Conservation (phyloP, 495 filamentous ascomycete genomes). For the Bacidia rubella region DNA sequence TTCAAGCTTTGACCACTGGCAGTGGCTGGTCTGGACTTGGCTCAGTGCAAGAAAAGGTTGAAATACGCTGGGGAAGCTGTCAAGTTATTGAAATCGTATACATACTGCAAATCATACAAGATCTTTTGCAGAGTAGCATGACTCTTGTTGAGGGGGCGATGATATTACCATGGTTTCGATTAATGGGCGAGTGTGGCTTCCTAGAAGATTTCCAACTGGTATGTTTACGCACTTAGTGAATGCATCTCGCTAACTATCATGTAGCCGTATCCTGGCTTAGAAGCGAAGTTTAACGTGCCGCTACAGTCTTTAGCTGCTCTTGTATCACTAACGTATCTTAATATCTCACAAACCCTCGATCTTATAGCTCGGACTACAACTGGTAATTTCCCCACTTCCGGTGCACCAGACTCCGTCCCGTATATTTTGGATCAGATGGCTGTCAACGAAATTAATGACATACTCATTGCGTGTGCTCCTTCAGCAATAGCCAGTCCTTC, state of each 20-base stretch:
- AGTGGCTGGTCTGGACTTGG: slow-evolving; percentile 39
- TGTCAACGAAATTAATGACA: slow-evolving; percentile 50
- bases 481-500: slow-evolving; percentile 46
- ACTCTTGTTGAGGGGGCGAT: slow-evolving; percentile 42
- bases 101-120: slow-evolving; percentile 58
- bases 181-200: slow-evolving; percentile 53
- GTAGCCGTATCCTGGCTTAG: slow-evolving; percentile 31
- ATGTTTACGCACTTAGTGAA: slow-evolving; percentile 19
- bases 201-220: slow-evolving; percentile 46
- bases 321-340: slow-evolving; percentile 61
- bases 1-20: slow-evolving; percentile 33
- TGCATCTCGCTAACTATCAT: slow-evolving; percentile 20
- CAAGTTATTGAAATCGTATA: slow-evolving; percentile 56
- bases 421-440: slow-evolving; percentile 51
- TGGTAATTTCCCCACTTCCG: slow-evolving; percentile 18
- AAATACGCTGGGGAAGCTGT: slow-evolving; percentile 48
- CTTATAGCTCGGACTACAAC: slow-evolving; percentile 20
- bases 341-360: slow-evolving; percentile 35
- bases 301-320: slow-evolving; percentile 56
- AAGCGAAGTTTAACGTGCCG: slow-evolving; percentile 39
- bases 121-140: slow-evolving; percentile 44
- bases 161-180: slow-evolving; percentile 57
- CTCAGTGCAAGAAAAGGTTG: slow-evolving; percentile 36
- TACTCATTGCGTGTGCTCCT: slow-evolving; percentile 39
- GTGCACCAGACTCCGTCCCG: slow-evolving; percentile 27